Evolutionary conservation across 495 filamentous ascomycete genomes (phyloP).

Genomic region (Penicillium taxi): DNA sequence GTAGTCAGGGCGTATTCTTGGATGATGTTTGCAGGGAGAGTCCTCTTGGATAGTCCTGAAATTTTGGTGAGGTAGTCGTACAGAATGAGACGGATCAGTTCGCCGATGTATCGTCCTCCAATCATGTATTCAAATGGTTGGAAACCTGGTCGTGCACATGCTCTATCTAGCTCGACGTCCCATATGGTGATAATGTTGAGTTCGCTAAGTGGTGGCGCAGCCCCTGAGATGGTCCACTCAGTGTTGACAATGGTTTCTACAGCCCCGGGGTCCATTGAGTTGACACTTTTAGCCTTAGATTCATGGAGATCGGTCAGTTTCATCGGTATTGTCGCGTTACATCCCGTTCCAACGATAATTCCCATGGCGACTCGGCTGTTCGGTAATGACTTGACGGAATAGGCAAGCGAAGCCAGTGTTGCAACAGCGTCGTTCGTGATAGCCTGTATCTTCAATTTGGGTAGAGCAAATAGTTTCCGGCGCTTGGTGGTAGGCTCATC

Average conservation of each 20-base stretch:
- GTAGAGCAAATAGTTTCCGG: slow-evolving; percentile 47
- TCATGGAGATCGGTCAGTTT: slow-evolving; percentile 54
- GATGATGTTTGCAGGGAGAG: slow-evolving; percentile 51
- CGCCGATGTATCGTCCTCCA: slow-evolving; percentile 72
- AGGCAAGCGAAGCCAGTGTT: slow-evolving; percentile 68
- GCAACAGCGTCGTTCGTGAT: slow-evolving; percentile 79
- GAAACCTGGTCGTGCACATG: slow-evolving; percentile 66
- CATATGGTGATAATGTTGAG: slow-evolving; percentile 59
- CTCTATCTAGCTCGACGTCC: slow-evolving; percentile 58
- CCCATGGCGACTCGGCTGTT: slow-evolving; percentile 71
- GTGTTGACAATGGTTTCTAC: slow-evolving; percentile 72
- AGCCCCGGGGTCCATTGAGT: slow-evolving; percentile 33
- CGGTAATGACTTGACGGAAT: slow-evolving; percentile 51
- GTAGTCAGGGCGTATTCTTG: slow-evolving; percentile 60
- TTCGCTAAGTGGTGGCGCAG: slow-evolving; percentile 55
- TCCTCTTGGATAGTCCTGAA: slow-evolving; percentile 23
- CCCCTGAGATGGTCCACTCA: slow-evolving; percentile 76
- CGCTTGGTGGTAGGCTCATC: slow-evolving; percentile 37
- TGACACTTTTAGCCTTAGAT: slow-evolving; percentile 47
- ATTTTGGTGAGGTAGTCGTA: slow-evolving; percentile 53
- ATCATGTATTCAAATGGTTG: slow-evolving; percentile 89
- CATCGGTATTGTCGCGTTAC: slow-evolving; percentile 75
- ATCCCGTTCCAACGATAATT: slow-evolving; percentile 75
- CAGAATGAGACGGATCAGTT: slow-evolving; percentile 66
- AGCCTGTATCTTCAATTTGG: slow-evolving; percentile 60